A percentile compares a stretch with the other conserved stretches of the same genome.
Conservation (phyloP, 2,329 filamentous ascomycete genomes). For the Paracoccidioides lutzii region DNA sequence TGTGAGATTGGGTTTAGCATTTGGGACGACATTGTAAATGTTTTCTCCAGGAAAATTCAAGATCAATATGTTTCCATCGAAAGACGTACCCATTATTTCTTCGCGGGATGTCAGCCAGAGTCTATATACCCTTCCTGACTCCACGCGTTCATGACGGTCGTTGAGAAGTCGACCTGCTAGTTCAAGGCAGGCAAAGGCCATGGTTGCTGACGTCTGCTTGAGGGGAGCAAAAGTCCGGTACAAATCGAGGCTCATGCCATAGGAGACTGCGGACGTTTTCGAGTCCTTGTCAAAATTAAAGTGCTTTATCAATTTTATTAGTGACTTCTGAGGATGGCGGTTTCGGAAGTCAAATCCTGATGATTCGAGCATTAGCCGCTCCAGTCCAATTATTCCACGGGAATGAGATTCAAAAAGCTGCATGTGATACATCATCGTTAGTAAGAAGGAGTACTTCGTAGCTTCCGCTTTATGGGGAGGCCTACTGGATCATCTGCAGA, state of each 20-base stretch:
- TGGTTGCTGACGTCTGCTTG: conserved; percentile 75
- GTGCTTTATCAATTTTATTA: conserved; percentile 63
- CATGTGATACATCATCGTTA: background rate
- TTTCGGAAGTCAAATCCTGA: conserved; percentile 89
- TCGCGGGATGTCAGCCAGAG: conserved; percentile 35
- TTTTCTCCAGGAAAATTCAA: conserved; percentile 1
- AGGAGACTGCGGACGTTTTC: conserved; percentile 44
- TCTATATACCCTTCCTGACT: conserved; percentile 37
- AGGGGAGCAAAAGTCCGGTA: conserved; percentile 89
- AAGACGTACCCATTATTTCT: conserved; percentile 35
- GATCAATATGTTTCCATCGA: background rate
- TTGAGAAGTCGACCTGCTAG: conserved; percentile 59
- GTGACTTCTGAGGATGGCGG: conserved; percentile 70
- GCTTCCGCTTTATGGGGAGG: conserved; percentile 3
- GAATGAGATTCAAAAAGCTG: conserved; percentile 69
- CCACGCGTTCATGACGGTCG: conserved; percentile 40
- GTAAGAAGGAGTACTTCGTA: background rate
- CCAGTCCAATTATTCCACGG: conserved; percentile 73
- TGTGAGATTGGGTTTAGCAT: conserved; percentile 30
- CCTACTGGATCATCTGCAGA: conserved; percentile 71
- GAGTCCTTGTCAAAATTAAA: conserved; percentile 39
- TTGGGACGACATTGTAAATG: background rate
- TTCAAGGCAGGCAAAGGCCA: conserved; percentile 72
- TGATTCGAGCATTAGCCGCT: conserved; percentile 84
- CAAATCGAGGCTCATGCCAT: conserved; percentile 72